Conservation (phyloP, 495 filamentous ascomycete species). For the Neurospora cerealis region DNA sequence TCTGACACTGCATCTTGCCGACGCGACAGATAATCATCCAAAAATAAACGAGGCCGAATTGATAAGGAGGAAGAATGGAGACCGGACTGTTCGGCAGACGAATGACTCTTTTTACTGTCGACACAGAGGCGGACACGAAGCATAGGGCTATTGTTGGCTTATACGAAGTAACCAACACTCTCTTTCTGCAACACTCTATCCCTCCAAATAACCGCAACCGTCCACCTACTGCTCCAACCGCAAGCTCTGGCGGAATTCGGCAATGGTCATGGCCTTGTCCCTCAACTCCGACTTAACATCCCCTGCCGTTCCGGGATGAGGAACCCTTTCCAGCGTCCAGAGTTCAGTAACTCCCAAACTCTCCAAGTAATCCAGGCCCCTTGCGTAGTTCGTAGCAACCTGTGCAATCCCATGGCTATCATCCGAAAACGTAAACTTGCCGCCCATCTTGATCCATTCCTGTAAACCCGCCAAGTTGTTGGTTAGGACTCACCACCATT, state of each 20-base stretch:
- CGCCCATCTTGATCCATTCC: constrained; percentile 47
- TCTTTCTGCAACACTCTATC: not conserved
- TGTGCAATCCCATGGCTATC: constrained; percentile 83
- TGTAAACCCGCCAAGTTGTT: not conserved
- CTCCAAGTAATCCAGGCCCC: constrained; percentile 46
- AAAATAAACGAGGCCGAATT: not conserved
- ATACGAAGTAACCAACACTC: not conserved
- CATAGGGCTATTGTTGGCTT: not conserved
- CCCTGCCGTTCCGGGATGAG: not conserved
- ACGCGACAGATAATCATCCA: not conserved
- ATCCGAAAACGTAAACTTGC: constrained; percentile 78
- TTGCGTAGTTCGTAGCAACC: constrained; percentile 48
- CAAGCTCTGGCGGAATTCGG: constrained; percentile 24
- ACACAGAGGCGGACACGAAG: not conserved
- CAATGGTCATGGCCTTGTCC: constrained; percentile 23
- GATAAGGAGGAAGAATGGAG: not conserved
- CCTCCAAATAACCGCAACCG: not conserved
- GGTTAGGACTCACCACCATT: not conserved
- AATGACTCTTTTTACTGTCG: not conserved
- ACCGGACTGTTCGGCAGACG: not conserved
- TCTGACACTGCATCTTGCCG: not conserved
- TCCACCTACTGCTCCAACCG: constrained; percentile 1
- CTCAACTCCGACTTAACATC: constrained; percentile 18
- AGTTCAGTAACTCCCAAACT: constrained; percentile 37
- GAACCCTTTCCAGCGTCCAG: constrained; percentile 34